These are phyloP conservation scores for Pelargonium nanum DNA, from an alignment of 345 rosid species.

Conservation along the genomic window DNA sequence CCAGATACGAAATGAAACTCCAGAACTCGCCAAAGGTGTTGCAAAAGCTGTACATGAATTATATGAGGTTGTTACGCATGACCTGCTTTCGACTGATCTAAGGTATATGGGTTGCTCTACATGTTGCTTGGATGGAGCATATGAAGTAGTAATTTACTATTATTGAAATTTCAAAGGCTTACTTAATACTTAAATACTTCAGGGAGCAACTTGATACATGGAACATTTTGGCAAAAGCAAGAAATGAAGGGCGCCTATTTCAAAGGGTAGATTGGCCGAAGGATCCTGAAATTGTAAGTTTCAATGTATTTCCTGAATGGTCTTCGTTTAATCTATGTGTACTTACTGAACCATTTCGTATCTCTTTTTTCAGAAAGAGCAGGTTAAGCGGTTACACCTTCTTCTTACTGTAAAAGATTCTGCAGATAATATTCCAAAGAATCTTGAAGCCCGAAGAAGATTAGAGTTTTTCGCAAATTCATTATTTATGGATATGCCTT, in stretches of 20 bases:
- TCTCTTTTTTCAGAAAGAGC: conserved; percentile 60
- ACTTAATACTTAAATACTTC: conserved; percentile 16
- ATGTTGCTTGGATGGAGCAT: background rate
- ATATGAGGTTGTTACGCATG: conserved; percentile 86
- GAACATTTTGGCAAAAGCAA: conserved; percentile 79
- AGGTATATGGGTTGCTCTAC: conserved; percentile 37
- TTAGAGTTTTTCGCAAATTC: conserved; percentile 83
- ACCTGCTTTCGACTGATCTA: conserved; percentile 66
- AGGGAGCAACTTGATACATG: conserved; percentile 98
- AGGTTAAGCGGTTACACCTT: conserved; percentile 85
- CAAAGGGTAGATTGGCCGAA: conserved; percentile 83
- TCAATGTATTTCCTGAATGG: conserved; percentile 8
- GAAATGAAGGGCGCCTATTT: conserved; percentile 77
- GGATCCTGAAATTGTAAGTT: conserved; percentile 83
- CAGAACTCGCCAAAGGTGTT: conserved; percentile 74
- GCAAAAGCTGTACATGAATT: conserved; percentile 69
- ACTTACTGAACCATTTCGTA: background rate
- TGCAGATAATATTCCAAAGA: conserved; percentile 88
- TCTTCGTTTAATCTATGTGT: conserved; percentile 15
- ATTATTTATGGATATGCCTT: conserved; percentile 90
- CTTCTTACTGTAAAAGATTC: conserved; percentile 95
- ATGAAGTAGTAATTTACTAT: too few species aligned
- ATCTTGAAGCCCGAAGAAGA: conserved; percentile 98
- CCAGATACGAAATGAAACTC: conserved; percentile 69
- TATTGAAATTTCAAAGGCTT: background rate